phyloP scores from a whole-genome alignment of 192 early-diverging fungal genomes.

The Podila verticillata region DNA sequence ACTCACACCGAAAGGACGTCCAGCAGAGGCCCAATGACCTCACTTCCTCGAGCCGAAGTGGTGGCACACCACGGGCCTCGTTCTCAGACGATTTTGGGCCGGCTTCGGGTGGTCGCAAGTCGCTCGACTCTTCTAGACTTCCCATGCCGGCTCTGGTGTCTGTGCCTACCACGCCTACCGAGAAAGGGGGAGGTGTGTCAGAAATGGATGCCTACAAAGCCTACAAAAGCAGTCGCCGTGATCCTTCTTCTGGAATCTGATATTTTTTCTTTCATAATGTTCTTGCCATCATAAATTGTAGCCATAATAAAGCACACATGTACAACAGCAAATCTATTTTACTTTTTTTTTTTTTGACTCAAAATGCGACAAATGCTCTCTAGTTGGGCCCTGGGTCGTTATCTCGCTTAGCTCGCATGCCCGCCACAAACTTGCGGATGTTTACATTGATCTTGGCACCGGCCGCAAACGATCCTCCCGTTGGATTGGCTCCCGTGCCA shows the following conservation, averaged over 20 bases:
- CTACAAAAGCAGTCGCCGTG: neutral
- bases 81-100: neutral
- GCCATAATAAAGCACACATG: neutral
- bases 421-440: slow-evolving; percentile 52
- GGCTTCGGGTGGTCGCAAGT: neutral
- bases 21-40: neutral
- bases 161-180: neutral
- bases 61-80: neutral
- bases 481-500: neutral
- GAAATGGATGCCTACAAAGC: neutral
- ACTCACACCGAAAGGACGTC: neutral
- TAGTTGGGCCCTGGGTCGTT: slow-evolving; percentile 19
- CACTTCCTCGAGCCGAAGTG: too few species aligned
- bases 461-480: slow-evolving; percentile 26
- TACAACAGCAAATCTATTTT: neutral
- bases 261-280: too few species aligned
- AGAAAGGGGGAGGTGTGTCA: neutral
- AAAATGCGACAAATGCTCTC: neutral
- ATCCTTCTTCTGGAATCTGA: neutral
- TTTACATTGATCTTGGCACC: slow-evolving; percentile 48
- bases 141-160: neutral
- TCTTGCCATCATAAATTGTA: too few species aligned
- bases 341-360: neutral
- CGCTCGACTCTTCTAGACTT: neutral
- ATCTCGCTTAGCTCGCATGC: slow-evolving; percentile 43